phyloP scores from a whole-genome alignment of 2,329 filamentous ascomycete genomes.

The Raffaelea albimanens region DNA sequence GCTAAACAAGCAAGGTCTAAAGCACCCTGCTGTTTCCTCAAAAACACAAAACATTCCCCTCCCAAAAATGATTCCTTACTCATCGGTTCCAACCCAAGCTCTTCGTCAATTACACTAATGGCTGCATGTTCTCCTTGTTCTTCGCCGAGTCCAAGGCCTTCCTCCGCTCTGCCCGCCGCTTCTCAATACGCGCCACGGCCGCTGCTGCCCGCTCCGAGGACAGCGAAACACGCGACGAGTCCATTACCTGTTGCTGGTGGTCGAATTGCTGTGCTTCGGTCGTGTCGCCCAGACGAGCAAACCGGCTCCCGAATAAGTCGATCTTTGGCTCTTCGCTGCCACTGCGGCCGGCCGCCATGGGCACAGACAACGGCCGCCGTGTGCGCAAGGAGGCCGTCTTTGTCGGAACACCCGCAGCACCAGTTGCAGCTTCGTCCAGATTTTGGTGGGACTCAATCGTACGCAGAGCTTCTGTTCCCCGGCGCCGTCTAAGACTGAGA shows the following conservation, averaged over 20 bases:
- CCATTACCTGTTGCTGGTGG: not conserved
- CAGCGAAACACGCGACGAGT: conserved; percentile 29
- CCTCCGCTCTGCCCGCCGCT: conserved; percentile 41
- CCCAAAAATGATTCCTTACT: no score
- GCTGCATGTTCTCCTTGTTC: conserved; percentile 46
- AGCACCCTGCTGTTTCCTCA: no score
- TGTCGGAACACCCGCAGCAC: not conserved
- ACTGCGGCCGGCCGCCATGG: conserved; percentile 14
- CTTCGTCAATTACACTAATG: not conserved
- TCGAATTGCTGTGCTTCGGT: not conserved
- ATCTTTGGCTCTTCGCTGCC: conserved; percentile 23
- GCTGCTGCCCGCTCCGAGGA: conserved; percentile 43
- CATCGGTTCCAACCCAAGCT: no score
- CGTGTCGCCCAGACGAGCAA: conserved; percentile 31
- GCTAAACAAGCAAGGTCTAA: no score
- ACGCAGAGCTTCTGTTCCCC: conserved; percentile 8
- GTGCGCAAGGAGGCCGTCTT: not conserved
- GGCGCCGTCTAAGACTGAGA: conserved; percentile 4
- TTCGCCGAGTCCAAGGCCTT: conserved; percentile 11
- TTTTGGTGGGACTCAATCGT: conserved; percentile 1
- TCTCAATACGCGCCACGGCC: conserved; percentile 44
- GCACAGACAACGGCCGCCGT: not conserved
- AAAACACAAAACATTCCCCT: no score
- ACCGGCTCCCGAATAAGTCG: conserved; percentile 36
- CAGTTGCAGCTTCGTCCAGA: not conserved